Evolutionary conservation across 2,329 filamentous ascomycete genomes (phyloP).

Genomic region (Aspergillus vadensis): DNA sequence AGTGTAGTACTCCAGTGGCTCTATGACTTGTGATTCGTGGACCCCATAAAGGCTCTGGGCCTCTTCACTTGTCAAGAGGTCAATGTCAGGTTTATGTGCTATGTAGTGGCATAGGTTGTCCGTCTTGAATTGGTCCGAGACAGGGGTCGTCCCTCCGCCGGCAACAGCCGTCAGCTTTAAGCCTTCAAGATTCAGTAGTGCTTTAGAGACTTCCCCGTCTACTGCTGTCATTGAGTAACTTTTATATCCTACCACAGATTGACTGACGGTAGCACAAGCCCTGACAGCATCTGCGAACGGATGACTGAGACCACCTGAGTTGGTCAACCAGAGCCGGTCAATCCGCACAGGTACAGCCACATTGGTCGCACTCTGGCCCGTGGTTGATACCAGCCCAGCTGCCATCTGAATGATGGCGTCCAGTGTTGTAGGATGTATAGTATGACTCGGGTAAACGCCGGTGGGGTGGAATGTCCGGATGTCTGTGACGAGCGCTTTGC

Average conservation of each 20-base stretch:
- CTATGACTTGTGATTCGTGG: neutral
- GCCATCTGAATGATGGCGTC: constrained; percentile 14
- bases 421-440: constrained; percentile 14
- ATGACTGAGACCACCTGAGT: neutral
- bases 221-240: constrained; percentile 1
- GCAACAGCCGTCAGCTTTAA: neutral
- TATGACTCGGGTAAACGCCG: neutral
- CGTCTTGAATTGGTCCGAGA: neutral
- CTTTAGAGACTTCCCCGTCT: neutral
- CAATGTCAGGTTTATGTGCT: constrained; percentile 1
- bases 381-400: neutral
- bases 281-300: constrained; percentile 1
- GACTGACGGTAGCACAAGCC: neutral
- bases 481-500: neutral
- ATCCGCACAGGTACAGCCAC: constrained; percentile 5
- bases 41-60: neutral
- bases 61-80: neutral
- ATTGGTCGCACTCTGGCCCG: neutral
- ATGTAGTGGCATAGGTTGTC: constrained; percentile 1
- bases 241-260: neutral
- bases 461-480: neutral
- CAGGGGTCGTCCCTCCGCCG: neutral
- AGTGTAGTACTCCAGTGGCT: neutral
- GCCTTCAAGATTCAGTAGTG: neutral
- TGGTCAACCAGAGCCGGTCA: constrained; percentile 8